These are phyloP conservation scores for Beta macrorhiza DNA, from an alignment of 179 eudicot genomes.

Conservation along the genomic window DNA sequence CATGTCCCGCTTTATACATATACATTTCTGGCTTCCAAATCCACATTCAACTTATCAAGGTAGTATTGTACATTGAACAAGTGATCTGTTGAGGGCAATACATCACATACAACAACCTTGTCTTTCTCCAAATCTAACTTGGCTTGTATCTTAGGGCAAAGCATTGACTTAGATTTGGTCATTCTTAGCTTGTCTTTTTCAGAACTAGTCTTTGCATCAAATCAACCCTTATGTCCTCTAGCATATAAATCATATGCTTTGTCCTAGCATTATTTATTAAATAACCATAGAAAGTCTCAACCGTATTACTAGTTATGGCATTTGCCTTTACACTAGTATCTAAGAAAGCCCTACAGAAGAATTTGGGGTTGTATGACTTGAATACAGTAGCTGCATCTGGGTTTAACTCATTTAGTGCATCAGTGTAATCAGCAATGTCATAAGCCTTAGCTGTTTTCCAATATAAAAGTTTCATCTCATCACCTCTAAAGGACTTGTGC, in stretches of 20 bases:
- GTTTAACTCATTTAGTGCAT: background rate
- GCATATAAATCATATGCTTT: background rate
- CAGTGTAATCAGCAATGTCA: background rate
- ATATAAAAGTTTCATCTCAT: constrained; percentile 7
- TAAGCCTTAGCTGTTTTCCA: background rate
- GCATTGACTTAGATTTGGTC: background rate
- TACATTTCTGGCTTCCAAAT: too few species aligned
- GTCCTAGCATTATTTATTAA: background rate
- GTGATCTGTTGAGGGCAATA: too few species aligned
- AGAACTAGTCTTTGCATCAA: background rate
- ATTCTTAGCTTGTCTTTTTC: background rate
- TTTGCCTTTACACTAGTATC: background rate
- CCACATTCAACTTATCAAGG: too few species aligned
- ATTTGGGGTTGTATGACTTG: too few species aligned
- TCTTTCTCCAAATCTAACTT: background rate
- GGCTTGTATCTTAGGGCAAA: background rate
- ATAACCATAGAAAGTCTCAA: background rate
- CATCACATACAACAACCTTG: too few species aligned
- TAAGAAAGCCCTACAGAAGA: background rate
- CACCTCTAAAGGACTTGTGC: background rate
- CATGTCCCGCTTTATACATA: too few species aligned
- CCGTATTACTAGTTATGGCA: background rate
- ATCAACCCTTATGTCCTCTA: too few species aligned
- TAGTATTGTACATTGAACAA: too few species aligned
- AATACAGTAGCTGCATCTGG: background rate